Evolutionary conservation across 2,329 filamentous ascomycete genomes (phyloP), one percentile per base, ranked within the genome.

Genomic region (Curvularia lunata): DNA sequence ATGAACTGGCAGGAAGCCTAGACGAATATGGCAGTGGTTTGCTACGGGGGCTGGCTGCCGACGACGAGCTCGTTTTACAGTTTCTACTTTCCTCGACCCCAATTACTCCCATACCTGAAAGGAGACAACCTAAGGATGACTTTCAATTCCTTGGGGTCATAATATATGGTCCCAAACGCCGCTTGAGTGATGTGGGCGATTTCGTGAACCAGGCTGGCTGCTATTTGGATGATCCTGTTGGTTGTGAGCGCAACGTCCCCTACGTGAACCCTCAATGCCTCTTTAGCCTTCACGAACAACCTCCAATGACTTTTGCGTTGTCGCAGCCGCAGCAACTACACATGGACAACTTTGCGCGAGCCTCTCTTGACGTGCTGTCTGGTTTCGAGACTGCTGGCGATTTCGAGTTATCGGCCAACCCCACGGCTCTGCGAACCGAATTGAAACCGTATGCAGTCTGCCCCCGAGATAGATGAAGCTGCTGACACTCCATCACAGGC

Each of bases 241-340:
- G 45, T 12, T 65, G 63, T 48, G 58, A 61, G n/a, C 30, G 48
- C 4, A 63, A 65, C 27, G 58, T 63, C 5, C 61, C 54, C 16
- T 65, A 63, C 23, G 19, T 40, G 25, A 63, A 65, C 19, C 63
- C 58, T 41, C 64, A 64, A 30, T 48, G 56, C 2, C 37, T 66
- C 0, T 56, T 34, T 10, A 50, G 7, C 43, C 28, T 37, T 53
- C 42, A 16, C 8, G 32, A 48, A 16, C 1, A 2, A 4, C 19
- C 19, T 5, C 40, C 27, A 3, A 43, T 43, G 40, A 45, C 49
- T 0, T 45, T 45, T 12, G 38, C 42, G 2, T 9, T 52, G 1
- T 23, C 21, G 19, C 34, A 19, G 25, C 18, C 18, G 0, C 37
- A 28, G 4, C 1, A 42, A 21, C 1, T 12, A 23, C 4, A 50